A percentile compares a stretch with the other conserved stretches of the same genome.
phyloP scores from a whole-genome alignment of 306 rosid species.

The Medicago lupulina region DNA sequence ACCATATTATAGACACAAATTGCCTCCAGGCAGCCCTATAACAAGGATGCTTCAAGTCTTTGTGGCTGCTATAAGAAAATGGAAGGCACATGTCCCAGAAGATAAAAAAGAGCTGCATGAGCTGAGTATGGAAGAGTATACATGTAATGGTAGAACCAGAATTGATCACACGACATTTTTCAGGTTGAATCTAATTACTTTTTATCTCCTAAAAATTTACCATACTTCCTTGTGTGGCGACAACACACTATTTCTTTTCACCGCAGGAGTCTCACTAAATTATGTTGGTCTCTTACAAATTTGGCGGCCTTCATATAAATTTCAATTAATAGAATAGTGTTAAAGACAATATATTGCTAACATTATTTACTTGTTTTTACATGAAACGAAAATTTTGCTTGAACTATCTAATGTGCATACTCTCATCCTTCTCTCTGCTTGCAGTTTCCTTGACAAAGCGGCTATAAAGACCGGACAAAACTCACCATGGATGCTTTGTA shows the following conservation, averaged over 20 bases:
- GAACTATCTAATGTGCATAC: not conserved
- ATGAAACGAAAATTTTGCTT: too few relatives aligned
- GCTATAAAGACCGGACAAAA: conserved; percentile 53
- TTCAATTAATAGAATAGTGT: not conserved
- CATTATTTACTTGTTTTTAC: not conserved
- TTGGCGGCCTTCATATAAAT: not conserved
- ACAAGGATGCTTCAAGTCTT: conserved; percentile 61
- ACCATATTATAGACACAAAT: conserved; percentile 70
- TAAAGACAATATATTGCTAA: not conserved
- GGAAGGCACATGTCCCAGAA: conserved; percentile 55
- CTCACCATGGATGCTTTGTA: conserved; percentile 65
- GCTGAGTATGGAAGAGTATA: conserved; percentile 55
- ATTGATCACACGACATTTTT: conserved; percentile 57
- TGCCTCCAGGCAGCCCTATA: conserved; percentile 79
- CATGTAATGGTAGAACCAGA: conserved; percentile 46
- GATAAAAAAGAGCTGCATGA: conserved; percentile 77
- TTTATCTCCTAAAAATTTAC: not conserved
- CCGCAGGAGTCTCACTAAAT: too few relatives aligned
- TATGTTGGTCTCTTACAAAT: too few relatives aligned
- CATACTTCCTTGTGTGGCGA: not conserved
- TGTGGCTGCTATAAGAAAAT: conserved; percentile 65
- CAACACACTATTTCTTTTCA: not conserved
- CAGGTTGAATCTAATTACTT: conserved; percentile 50
- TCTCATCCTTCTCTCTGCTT: not conserved
- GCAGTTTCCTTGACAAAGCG: conserved; percentile 82